A percentile compares a stretch with the other conserved stretches of the same genome.
These are phyloP conservation scores for Sapria himalayana DNA, from an alignment of 345 rosid species.

Conservation along the genomic window DNA sequence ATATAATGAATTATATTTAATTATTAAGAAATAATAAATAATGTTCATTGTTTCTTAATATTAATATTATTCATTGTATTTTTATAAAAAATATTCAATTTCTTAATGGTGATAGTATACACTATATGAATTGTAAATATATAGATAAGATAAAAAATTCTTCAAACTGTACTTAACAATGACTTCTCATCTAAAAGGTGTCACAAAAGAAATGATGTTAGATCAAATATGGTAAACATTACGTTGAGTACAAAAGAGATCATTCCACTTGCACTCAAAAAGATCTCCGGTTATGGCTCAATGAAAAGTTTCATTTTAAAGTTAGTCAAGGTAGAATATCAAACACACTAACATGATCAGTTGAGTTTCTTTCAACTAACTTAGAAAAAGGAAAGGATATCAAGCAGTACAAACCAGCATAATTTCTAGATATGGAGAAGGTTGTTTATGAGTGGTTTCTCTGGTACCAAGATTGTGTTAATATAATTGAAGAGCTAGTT, in stretches of 20 bases:
- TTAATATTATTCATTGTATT: no score
- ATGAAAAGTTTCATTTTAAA: slow-evolving; percentile 1
- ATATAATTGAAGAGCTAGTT: background rate
- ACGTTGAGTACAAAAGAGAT: slow-evolving; percentile 3
- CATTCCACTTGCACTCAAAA: background rate
- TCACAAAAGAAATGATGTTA: no score
- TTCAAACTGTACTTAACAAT: no score
- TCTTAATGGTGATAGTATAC: no score
- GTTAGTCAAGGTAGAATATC: slow-evolving; percentile 1
- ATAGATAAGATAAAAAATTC: no score
- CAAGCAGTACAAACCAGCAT: background rate
- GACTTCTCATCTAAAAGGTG: no score
- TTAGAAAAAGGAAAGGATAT: background rate
- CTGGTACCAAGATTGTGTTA: background rate
- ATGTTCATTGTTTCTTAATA: no score
- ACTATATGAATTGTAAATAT: no score
- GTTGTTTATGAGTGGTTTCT: slow-evolving; percentile 3
- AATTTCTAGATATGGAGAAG: background rate
- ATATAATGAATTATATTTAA: no score
- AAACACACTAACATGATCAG: background rate
- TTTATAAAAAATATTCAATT: no score
- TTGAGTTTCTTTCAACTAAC: background rate
- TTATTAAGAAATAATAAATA: no score
- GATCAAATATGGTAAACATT: background rate
- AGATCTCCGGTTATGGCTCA: background rate